A percentile compares a stretch with the other conserved stretches of the same genome.
These are phyloP conservation scores for Phytopythium vexans DNA, from an alignment of 352 stramenopile genomes.

Conservation along the genomic window DNA sequence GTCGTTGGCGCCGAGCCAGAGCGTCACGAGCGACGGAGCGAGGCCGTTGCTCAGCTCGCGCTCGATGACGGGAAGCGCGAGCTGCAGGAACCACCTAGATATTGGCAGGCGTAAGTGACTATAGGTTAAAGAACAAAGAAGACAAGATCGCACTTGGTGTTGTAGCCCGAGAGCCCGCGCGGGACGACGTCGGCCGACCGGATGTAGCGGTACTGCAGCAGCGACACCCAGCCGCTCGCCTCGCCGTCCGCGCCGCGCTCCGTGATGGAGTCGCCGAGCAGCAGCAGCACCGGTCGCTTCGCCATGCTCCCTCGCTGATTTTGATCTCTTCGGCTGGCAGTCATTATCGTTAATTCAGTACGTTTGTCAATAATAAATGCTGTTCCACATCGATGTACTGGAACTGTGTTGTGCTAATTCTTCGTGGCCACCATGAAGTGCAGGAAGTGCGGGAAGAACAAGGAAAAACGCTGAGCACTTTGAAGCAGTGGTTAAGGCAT, in stretches of 20 bases:
- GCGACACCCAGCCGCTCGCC: constrained; percentile 29
- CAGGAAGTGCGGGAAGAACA: too few relatives aligned
- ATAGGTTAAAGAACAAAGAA: not conserved
- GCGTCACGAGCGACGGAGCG: constrained; percentile 41
- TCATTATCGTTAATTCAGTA: not conserved
- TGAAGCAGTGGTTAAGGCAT: not conserved
- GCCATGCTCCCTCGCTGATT: not conserved
- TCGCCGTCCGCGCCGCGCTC: constrained; percentile 26
- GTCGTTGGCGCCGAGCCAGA: constrained; percentile 76
- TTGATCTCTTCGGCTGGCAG: not conserved
- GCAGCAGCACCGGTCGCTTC: constrained; percentile 24
- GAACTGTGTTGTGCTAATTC: too few relatives aligned
- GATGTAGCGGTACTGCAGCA: constrained; percentile 45
- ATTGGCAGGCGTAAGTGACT: not conserved
- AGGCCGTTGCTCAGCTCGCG: constrained; percentile 29
- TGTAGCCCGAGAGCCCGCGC: constrained; percentile 48
- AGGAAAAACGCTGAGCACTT: not conserved
- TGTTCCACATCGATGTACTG: too few relatives aligned
- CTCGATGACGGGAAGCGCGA: constrained; percentile 30
- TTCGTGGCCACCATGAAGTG: too few relatives aligned
- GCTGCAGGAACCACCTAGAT: constrained; percentile 41
- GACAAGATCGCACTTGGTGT: constrained; percentile 25
- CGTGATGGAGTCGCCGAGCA: constrained; percentile 54
- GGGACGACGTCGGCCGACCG: constrained; percentile 37
- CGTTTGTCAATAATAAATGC: too few relatives aligned